Base-by-base conservation (phyloP, 2,329 filamentous ascomycete species). In the Cordyceps fumosorosea region DNA sequence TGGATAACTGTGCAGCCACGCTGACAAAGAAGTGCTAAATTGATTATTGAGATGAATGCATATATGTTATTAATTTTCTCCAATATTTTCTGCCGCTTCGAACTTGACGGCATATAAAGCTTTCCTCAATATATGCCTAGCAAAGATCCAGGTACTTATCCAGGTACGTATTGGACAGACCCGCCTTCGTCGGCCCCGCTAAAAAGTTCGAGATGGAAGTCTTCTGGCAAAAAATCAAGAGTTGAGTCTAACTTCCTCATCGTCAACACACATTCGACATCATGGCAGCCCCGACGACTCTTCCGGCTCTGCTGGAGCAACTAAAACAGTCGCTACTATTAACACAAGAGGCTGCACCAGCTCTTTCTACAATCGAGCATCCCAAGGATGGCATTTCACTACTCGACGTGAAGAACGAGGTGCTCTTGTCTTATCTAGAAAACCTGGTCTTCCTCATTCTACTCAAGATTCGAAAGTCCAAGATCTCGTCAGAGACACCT, bases 361-460 rank as follows among this genome's bases (percentile, higher is more conserved):
- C 84, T 55, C 73, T 86, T 20, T 73, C 81, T n/a, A 74, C 80
- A 16, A 83, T 96, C 64, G 78, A 89, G 55, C 85, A 90, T n/a
- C 88, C 90, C 1, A 82, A 88, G 66, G 87, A 96, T 69, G 93
- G 95, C 71, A 95, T 99, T 63, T 97, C 95, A 0, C 85, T 99
- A 1, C 87, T 99, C 70, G 92, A 98, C 72, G 87, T 91, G 66
- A 99, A 99, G 78, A 98, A 96, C 76, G 95, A 99, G 73, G 83
- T 99, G n/a, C 86, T 99, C 20, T 86, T 99, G 45, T 93, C 93
- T 4, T 99, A 99, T 75, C 81, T 99, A 0, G 93, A 99, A 70
- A 96, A 96, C 70, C 85, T 98, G 4, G 90, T 95, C 51, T 96
- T 96, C 68, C 79, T 96, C 47, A 89, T 96, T 51, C 79, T 96